Conservation (phyloP, 345 rosid genomes). For the Gossypioides kirkii region DNA sequence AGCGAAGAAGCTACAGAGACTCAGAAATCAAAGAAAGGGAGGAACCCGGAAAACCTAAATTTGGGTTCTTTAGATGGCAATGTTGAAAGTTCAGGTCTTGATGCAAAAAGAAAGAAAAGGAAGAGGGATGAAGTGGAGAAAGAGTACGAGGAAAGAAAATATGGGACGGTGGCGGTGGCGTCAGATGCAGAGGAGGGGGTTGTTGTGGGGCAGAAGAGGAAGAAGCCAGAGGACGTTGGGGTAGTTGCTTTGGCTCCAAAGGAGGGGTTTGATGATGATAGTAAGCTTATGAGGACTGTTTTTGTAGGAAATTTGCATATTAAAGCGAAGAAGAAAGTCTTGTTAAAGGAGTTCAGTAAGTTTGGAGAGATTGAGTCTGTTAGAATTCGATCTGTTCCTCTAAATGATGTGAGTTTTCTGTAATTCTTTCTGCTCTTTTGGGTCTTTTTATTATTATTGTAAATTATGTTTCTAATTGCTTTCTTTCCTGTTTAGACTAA, state of each 20-base stretch:
- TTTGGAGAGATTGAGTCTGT: constrained; percentile 87
- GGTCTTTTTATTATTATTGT: not conserved
- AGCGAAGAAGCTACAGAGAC: constrained; percentile 13
- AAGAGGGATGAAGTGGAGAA: constrained; percentile 89
- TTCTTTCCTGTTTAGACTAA: constrained; percentile 48
- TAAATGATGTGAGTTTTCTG: constrained; percentile 59
- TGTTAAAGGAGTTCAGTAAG: constrained; percentile 65
- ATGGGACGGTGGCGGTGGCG: constrained; percentile 32
- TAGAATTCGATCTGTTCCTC: constrained; percentile 87
- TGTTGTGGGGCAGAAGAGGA: constrained; percentile 74
- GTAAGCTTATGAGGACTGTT: constrained; percentile 81
- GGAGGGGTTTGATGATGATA: constrained; percentile 88
- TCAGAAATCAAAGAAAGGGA: constrained; percentile 34
- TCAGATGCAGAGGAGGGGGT: constrained; percentile 14
- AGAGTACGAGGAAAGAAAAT: constrained; percentile 65
- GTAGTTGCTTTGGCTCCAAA: constrained; percentile 41
- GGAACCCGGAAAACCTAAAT: not conserved
- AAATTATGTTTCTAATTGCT: constrained; percentile 10
- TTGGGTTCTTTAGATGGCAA: not conserved
- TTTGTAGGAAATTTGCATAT: constrained; percentile 90
- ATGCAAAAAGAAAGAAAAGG: constrained; percentile 51
- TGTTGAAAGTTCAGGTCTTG: constrained; percentile 9
- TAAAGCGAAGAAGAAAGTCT: constrained; percentile 69
- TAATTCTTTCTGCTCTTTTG: not conserved
- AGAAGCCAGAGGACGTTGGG: constrained; percentile 54